phyloP scores from a whole-genome alignment of 768 basidiomycete species.

The Termitomyces sp. region DNA sequence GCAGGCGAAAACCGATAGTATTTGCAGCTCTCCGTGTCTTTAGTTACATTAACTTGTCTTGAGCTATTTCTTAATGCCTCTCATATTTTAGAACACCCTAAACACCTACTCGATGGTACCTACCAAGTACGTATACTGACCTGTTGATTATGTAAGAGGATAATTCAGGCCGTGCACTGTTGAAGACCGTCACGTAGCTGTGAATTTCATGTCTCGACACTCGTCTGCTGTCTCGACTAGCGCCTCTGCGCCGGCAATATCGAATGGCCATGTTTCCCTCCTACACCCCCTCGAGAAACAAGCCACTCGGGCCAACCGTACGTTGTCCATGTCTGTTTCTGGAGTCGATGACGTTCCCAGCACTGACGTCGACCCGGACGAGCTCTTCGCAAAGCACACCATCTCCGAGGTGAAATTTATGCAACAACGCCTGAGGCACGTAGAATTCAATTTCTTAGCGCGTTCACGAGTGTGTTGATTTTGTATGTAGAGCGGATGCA shows the following conservation, averaged over 20 bases:
- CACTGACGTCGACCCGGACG: conserved; percentile 56
- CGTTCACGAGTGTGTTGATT: background rate
- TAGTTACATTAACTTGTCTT: conserved; percentile 12
- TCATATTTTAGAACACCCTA: conserved; percentile 7
- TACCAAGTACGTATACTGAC: too few species aligned
- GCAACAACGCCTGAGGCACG: conserved; percentile 67
- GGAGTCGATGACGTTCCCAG: conserved; percentile 20
- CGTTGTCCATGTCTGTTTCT: conserved; percentile 14
- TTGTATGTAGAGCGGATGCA: conserved; percentile 66
- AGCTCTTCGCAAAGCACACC: conserved; percentile 68
- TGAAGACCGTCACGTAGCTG: conserved; percentile 5
- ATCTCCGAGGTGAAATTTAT: conserved; percentile 65
- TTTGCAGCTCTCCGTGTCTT: conserved; percentile 1
- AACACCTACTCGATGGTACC: too few species aligned
- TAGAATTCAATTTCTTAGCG: background rate
- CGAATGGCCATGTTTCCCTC: conserved; percentile 19
- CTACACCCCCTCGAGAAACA: conserved; percentile 14
- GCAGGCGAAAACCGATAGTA: conserved; percentile 24
- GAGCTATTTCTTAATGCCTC: conserved; percentile 9
- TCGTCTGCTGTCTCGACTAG: conserved; percentile 19
- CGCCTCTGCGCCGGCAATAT: conserved; percentile 15
- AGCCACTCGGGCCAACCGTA: conserved; percentile 4
- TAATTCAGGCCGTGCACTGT: conserved; percentile 5
- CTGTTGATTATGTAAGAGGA: conserved; percentile 13
- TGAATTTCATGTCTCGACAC: conserved; percentile 21